Evolutionary conservation across 2,329 filamentous ascomycete species (phyloP).

Genomic region (Hypoxylon sp.): DNA sequence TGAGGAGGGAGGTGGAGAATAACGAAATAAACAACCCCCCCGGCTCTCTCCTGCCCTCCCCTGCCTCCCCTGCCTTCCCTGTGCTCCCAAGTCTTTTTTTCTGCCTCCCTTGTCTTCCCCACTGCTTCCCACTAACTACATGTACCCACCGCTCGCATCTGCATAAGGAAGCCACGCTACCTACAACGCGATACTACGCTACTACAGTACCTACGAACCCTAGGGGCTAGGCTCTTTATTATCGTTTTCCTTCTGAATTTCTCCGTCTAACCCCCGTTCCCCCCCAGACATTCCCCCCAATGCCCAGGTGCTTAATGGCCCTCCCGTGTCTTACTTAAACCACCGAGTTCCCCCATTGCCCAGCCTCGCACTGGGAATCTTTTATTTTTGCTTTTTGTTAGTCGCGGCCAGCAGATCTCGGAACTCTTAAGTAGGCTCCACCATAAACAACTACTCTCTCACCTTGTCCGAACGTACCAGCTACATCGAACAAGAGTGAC

Average conservation of each 20-base stretch:
- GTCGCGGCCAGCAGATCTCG: slow-evolving; percentile 28
- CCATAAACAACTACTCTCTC: slow-evolving; percentile 4
- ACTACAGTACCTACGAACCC: slow-evolving; percentile 5
- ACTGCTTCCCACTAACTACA: not conserved
- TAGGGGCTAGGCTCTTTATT: slow-evolving; percentile 8
- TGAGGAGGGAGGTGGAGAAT: slow-evolving; percentile 17
- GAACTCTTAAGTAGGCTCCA: slow-evolving; percentile 26
- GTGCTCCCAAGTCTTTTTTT: no score
- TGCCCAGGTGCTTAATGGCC: slow-evolving; percentile 5
- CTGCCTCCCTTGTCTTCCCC: not conserved
- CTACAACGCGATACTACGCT: not conserved
- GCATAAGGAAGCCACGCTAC: slow-evolving; percentile 8
- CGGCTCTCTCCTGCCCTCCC: no score
- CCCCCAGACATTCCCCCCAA: slow-evolving; percentile 30
- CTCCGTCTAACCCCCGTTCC: slow-evolving; percentile 13
- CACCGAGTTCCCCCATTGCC: slow-evolving; percentile 12
- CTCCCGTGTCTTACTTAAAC: slow-evolving; percentile 32
- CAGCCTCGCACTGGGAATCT: slow-evolving; percentile 2
- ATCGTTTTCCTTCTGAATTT: slow-evolving; percentile 15
- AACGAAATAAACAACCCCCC: slow-evolving; percentile 5
- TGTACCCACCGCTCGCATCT: slow-evolving; percentile 18
- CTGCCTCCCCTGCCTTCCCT: slow-evolving; percentile 11
- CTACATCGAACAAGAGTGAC: slow-evolving; percentile 15
- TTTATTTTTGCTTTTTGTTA: slow-evolving; percentile 23
- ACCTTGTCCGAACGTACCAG: slow-evolving; percentile 6